Evolutionary conservation across 192 early-diverging fungal genomes (phyloP).

Genomic region (Thamnidium elegans): DNA sequence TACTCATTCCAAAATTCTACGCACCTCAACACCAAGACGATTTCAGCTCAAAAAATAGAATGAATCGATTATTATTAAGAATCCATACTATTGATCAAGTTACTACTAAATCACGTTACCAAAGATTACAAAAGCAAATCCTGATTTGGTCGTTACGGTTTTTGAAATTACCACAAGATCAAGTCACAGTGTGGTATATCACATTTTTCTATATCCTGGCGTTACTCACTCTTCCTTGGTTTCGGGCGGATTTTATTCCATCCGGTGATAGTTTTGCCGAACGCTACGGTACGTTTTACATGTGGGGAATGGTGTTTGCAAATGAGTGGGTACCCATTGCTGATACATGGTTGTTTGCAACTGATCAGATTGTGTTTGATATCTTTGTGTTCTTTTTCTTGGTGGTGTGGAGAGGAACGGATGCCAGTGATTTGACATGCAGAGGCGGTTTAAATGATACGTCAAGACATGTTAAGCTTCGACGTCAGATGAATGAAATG

Average conservation of each 20-base stretch:
- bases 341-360: constrained; percentile 49
- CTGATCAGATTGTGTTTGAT: constrained; percentile 15
- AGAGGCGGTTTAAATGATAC: background rate
- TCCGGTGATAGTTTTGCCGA: constrained; percentile 19
- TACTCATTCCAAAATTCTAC: constrained; percentile 6
- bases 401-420: constrained; percentile 12
- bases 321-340: constrained; percentile 49
- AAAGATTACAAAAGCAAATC: constrained; percentile 2
- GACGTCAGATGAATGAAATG: constrained; percentile 2
- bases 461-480: background rate
- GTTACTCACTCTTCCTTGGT: constrained; percentile 61
- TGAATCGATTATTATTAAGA: constrained; percentile 3
- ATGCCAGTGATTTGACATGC: constrained; percentile 13
- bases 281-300: constrained; percentile 50
- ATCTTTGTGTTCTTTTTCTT: constrained; percentile 22
- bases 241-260: constrained; percentile 68
- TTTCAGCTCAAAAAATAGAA: background rate
- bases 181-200: constrained; percentile 31
- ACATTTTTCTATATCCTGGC: constrained; percentile 41
- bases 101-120: background rate
- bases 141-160: constrained; percentile 52
- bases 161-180: constrained; percentile 20
- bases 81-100: constrained; percentile 14
- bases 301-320: constrained; percentile 47
- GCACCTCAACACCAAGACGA: background rate